Percentiles rank a stretch among this genome's conserved stretches.
Conservation (phyloP, 495 filamentous ascomycete genomes). For the Penicillium herquei region DNA sequence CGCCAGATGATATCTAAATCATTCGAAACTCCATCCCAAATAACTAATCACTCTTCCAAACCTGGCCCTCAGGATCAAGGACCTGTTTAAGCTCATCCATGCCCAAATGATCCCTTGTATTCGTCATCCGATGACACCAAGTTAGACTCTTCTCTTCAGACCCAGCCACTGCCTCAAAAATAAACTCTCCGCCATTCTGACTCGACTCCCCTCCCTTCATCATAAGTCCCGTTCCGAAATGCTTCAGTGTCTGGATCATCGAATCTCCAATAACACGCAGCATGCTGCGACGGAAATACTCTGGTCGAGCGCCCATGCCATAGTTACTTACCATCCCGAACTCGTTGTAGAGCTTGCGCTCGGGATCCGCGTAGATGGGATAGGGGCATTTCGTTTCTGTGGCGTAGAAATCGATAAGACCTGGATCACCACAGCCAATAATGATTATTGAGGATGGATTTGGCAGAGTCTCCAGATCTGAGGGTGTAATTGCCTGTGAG, state of each 20-base stretch:
- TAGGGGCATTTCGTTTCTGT: slow-evolving; percentile 64
- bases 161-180: slow-evolving; percentile 55
- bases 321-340: slow-evolving; percentile 68
- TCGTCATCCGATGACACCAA: slow-evolving; percentile 85
- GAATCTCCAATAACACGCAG: slow-evolving; percentile 42
- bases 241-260: slow-evolving; percentile 57
- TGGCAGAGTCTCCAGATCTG: slow-evolving; percentile 31
- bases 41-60: slow-evolving; percentile 1
- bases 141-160: slow-evolving; percentile 55
- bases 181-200: slow-evolving; percentile 81
- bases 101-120: slow-evolving; percentile 75
- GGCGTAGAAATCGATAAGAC: slow-evolving; percentile 68
- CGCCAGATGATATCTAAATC: no score
- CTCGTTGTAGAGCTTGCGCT: slow-evolving; percentile 62
- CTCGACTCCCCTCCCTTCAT: slow-evolving; percentile 65
- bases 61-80: slow-evolving; percentile 34
- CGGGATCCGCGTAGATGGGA: slow-evolving; percentile 81
- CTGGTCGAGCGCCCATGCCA: slow-evolving; percentile 61
- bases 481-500: slow-evolving; percentile 57
- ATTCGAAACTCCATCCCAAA: no score
- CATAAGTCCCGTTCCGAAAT: slow-evolving; percentile 49
- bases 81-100: slow-evolving; percentile 60
- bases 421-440: slow-evolving; percentile 75
- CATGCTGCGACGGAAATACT: slow-evolving; percentile 60
- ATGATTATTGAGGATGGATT: slow-evolving; percentile 63